Evolutionary conservation across 164 flowering plant species (phyloP).

Genomic region (Stephania yunnanensis): DNA sequence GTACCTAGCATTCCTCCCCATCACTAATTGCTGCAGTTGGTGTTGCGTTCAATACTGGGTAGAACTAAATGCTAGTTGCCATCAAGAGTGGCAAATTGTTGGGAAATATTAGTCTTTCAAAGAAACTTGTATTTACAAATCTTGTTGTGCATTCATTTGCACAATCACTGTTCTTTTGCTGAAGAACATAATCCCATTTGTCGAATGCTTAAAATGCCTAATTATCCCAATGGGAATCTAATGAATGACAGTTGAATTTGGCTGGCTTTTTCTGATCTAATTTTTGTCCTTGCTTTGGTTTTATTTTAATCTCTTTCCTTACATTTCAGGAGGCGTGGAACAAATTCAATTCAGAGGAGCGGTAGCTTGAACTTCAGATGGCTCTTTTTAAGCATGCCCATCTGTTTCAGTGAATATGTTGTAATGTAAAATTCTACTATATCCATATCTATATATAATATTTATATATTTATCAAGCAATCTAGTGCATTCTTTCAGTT

Average conservation of each 20-base stretch:
- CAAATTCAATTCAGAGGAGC: constrained; percentile 21
- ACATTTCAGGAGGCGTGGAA: constrained; percentile 20
- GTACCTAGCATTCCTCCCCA: background rate
- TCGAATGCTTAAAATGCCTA: background rate
- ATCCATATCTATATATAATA: background rate
- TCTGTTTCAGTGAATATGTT: background rate
- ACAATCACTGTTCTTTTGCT: background rate
- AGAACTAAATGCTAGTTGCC: background rate
- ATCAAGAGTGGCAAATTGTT: background rate
- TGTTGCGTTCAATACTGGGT: background rate
- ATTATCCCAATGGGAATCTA: background rate
- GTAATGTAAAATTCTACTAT: constrained; percentile 9
- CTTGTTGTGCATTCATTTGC: background rate
- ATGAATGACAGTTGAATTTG: background rate
- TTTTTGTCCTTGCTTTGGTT: background rate
- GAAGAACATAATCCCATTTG: background rate
- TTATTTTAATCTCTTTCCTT: background rate
- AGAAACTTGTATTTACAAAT: background rate
- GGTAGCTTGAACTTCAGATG: constrained; percentile 6
- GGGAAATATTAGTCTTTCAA: background rate
- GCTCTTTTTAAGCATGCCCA: constrained; percentile 8
- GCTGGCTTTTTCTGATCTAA: background rate
- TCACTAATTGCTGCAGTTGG: background rate
- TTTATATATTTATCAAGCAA: background rate
- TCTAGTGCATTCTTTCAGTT: constrained; percentile 13